These are phyloP conservation scores for Leonotis leonurus DNA, from an alignment of 257 asterid species.

Conservation along the genomic window DNA sequence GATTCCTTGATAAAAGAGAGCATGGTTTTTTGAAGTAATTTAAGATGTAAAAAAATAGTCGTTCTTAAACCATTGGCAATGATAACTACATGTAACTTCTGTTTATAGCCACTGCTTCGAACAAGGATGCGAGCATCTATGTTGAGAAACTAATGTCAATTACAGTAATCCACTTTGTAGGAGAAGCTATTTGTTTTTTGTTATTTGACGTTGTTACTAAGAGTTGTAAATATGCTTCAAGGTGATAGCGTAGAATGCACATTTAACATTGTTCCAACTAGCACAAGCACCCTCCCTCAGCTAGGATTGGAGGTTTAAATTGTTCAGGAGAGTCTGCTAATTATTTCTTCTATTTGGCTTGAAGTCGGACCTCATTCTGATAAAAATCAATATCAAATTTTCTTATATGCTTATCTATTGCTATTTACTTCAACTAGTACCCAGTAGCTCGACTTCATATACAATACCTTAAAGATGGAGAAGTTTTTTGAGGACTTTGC, in stretches of 20 bases:
- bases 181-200: background rate
- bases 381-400: background rate
- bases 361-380: constrained; percentile 2
- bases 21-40: background rate
- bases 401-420: background rate
- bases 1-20: background rate
- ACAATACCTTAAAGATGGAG: background rate
- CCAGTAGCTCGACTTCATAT: background rate
- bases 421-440: background rate
- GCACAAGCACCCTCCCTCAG: background rate
- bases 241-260: background rate
- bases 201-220: background rate
- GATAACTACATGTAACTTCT: background rate
- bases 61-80: constrained; percentile 7
- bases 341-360: constrained; percentile 9
- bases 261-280: background rate
- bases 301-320: background rate
- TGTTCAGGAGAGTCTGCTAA: background rate
- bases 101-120: background rate
- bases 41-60: constrained; percentile 2
- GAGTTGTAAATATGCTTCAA: background rate
- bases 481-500: background rate
- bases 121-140: constrained; percentile 1
- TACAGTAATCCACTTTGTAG: background rate
- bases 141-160: background rate